phyloP scores from a whole-genome alignment of 1,139 yeast genomes.

The Geotrichum citri-aurantii region DNA sequence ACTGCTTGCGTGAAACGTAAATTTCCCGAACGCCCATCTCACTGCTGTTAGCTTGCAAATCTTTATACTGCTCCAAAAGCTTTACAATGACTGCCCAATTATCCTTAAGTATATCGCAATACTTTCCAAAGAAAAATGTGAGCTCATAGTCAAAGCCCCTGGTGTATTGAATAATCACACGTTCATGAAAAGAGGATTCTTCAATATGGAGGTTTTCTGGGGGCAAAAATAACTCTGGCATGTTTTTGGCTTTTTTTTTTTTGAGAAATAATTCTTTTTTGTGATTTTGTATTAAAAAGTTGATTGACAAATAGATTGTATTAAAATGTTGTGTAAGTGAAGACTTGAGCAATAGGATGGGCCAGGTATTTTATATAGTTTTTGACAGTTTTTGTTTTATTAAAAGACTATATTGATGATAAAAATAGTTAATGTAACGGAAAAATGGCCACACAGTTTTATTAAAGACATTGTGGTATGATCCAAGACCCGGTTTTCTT shows the following conservation, averaged over 20 bases:
- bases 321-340: not conserved
- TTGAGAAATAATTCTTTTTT: not conserved
- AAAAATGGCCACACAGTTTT: not conserved
- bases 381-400: not conserved
- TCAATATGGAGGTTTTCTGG: slow-evolving; percentile 15
- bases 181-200: slow-evolving; percentile 17
- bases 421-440: not conserved
- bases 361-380: not conserved
- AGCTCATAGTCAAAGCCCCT: slow-evolving; percentile 6
- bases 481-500: not conserved
- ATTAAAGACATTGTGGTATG: not conserved
- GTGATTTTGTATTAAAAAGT: not conserved
- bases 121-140: slow-evolving; percentile 11
- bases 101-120: not conserved
- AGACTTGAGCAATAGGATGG: not conserved
- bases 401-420: not conserved
- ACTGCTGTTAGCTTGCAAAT: not conserved
- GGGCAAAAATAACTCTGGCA: not conserved
- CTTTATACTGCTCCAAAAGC: not conserved
- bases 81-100: slow-evolving; percentile 10
- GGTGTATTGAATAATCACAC: slow-evolving; percentile 15
- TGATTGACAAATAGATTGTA: not conserved
- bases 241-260: not conserved
- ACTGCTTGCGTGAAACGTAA: slow-evolving; percentile 1
- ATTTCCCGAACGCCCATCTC: slow-evolving; percentile 11